phyloP scores from a whole-genome alignment of 2,329 filamentous ascomycete species.

The Ambrosiella cleistominuta region DNA sequence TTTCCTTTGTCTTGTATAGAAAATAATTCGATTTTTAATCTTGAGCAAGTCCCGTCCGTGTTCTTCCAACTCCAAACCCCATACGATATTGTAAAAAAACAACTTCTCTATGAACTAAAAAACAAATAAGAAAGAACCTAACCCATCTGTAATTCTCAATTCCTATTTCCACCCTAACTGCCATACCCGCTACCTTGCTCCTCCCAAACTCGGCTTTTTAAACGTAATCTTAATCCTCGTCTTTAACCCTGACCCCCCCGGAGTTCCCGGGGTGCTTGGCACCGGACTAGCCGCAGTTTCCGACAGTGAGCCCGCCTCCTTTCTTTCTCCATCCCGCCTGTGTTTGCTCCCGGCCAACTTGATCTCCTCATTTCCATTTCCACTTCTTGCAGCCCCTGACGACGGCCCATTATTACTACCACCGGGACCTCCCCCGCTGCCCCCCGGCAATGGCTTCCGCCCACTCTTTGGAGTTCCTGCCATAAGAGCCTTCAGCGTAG shows the following conservation, averaged over 20 bases:
- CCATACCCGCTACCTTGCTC: background rate
- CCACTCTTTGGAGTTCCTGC: constrained; percentile 7
- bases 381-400: background rate
- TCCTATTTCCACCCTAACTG: background rate
- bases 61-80: background rate
- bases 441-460: constrained; percentile 10
- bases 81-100: background rate
- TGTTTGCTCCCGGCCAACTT: background rate
- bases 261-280: background rate
- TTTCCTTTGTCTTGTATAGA: no score
- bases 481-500: constrained; percentile 11
- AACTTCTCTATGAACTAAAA: background rate
- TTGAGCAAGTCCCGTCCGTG: background rate
- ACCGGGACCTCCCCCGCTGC: background rate
- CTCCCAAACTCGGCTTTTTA: constrained; percentile 7
- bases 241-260: constrained; percentile 1
- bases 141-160: background rate
- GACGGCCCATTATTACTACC: background rate
- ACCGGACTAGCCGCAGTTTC: background rate
- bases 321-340: background rate
- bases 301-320: background rate
- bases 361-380: background rate
- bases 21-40: no score
- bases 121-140: background rate
- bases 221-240: constrained; percentile 12